A percentile compares a stretch with the other conserved stretches of the same genome.
Conservation (phyloP, 768 basidiomycete species). For the Kwoniella heveanensis region DNA sequence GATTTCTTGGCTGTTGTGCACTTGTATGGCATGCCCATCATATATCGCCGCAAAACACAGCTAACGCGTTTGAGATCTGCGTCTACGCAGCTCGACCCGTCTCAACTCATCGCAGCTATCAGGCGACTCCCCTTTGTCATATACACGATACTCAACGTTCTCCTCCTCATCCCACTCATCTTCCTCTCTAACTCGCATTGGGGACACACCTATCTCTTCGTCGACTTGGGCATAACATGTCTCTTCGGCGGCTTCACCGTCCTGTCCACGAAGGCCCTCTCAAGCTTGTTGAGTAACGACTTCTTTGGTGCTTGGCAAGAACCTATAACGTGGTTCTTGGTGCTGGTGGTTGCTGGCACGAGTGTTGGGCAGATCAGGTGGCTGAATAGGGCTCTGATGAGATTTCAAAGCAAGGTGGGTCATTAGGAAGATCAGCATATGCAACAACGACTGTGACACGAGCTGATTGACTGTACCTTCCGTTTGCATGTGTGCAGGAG, state of each 20-base stretch:
- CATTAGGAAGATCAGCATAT: no score
- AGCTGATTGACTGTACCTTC: background rate
- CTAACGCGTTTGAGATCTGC: background rate
- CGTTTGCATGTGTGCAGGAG: constrained; percentile 59
- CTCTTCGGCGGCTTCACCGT: constrained; percentile 71
- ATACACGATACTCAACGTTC: constrained; percentile 60
- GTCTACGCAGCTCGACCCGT: constrained; percentile 11
- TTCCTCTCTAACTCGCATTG: constrained; percentile 67
- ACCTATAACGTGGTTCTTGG: constrained; percentile 60
- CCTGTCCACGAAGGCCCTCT: constrained; percentile 86
- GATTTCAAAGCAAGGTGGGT: constrained; percentile 84
- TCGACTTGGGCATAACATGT: constrained; percentile 70
- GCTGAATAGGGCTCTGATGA: constrained; percentile 70
- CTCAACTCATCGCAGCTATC: constrained; percentile 12
- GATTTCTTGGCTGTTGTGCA: no score
- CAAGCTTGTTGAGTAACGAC: constrained; percentile 76
- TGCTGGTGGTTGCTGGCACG: constrained; percentile 63
- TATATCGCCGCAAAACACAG: background rate
- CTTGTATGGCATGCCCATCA: no score
- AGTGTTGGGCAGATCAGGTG: constrained; percentile 55
- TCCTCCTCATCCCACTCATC: constrained; percentile 63
- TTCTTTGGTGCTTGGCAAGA: constrained; percentile 75
- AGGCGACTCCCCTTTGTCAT: constrained; percentile 21
- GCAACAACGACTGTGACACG: background rate
- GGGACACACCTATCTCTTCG: constrained; percentile 71